Base-by-base conservation (phyloP, 352 stramenopile genomes). In the Globisporangium irregulare region DNA sequence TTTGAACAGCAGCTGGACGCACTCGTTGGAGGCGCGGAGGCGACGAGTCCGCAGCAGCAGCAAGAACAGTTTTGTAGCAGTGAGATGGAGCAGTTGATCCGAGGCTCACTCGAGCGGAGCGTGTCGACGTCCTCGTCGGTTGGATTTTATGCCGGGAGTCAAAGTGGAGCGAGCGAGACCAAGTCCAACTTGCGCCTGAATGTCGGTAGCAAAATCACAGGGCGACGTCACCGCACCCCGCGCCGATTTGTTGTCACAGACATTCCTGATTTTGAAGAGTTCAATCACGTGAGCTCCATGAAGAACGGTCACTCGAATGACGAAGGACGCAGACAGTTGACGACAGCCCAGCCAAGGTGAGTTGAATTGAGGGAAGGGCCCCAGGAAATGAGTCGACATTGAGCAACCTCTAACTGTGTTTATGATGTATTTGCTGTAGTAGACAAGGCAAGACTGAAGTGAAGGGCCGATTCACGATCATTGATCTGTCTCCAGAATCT, bases 401-500 rank as follows among this genome's bases (percentile, higher is more conserved):
- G 48, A 59, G 20, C 9, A 6, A 4, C 18, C 14, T 18, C 38
- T 67, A 14, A 53, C 29, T 60, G 1, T 34, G 34, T 41, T 29
- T 51, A 20, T 63, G 34, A 54, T 71, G 71, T 32, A 29, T 70
- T 20, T 68, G 50, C 27, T 77, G 58, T 20, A 51, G 66, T 58
- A 78, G 79, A 48, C 78, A 82, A 64, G 75, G 77, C 25, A 92
- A 90, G 70, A 93, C 82, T 57, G 82, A 90, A 63, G 73, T 92
- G 18, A 82, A 78, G 71, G 86, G 86, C 20, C 75, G 86, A n/a
- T 93, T 93, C 56, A 93, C 84, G 22, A 93, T 93, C 75, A 93
- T 87, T 18, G 86, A 93, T 64, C 54, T 91, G 69, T 92, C 86
- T 9, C 82, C 86, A 0, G 84, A 91, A 57, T 89, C 81, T 4